A percentile compares a stretch with the other conserved stretches of the same genome.
phyloP scores from a whole-genome alignment of 169 alveolate species.

The Plasmodium malariae region DNA sequence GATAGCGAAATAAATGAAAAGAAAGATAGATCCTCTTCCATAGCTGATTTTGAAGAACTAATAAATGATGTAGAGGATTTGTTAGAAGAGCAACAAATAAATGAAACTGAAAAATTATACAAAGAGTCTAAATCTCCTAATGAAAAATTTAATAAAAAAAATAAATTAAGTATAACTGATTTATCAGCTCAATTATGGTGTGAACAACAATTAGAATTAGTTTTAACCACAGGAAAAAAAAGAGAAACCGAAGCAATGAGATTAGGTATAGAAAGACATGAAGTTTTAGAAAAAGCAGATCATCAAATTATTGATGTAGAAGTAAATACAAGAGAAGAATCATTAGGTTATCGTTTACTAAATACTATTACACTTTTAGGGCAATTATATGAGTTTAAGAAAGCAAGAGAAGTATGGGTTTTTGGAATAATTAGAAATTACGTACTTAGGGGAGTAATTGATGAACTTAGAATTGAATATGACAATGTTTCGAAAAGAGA shows the following conservation, averaged over 20 bases:
- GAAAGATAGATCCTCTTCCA: not conserved
- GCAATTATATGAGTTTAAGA: constrained; percentile 79
- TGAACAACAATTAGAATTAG: constrained; percentile 85
- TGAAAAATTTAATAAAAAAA: constrained; percentile 81
- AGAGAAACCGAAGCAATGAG: constrained; percentile 87
- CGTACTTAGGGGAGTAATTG: constrained; percentile 86
- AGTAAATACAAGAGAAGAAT: constrained; percentile 85
- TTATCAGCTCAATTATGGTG: constrained; percentile 88
- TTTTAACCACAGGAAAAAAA: constrained; percentile 83
- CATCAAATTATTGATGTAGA: constrained; percentile 85
- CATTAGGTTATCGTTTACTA: constrained; percentile 84
- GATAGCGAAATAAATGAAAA: constrained; percentile 3
- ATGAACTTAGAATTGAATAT: constrained; percentile 83
- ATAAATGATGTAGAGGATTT: constrained; percentile 72
- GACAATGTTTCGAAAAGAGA: constrained; percentile 68
- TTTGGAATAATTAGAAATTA: constrained; percentile 81
- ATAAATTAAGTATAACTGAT: constrained; percentile 86
- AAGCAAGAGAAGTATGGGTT: constrained; percentile 88
- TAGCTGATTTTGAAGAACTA: constrained; percentile 48
- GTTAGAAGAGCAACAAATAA: constrained; percentile 72
- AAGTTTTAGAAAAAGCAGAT: constrained; percentile 86
- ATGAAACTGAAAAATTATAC: constrained; percentile 75
- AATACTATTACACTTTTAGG: constrained; percentile 82
- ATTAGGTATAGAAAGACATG: constrained; percentile 86
- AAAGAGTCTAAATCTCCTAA: constrained; percentile 66